Conservation (phyloP, 345 rosid species). For the Hibiscus mutabilis region DNA sequence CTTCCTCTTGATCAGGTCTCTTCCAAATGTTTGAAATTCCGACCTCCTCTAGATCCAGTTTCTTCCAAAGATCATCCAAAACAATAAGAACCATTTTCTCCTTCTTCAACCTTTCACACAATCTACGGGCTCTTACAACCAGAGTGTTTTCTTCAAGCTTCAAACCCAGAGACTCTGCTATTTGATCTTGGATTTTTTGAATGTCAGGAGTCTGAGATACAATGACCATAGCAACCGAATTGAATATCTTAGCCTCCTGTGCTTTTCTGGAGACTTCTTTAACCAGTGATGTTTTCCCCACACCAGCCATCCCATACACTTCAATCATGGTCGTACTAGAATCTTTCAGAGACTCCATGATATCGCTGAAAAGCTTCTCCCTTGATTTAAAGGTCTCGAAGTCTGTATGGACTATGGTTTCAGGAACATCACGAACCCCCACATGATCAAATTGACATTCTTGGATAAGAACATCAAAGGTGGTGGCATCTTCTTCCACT, state of each 20-base stretch:
- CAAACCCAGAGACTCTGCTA: too few relatives aligned
- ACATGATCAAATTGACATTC: neutral
- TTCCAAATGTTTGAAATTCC: neutral
- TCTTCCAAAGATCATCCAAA: neutral
- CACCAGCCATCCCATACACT: slow-evolving; percentile 16
- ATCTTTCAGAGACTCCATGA: neutral
- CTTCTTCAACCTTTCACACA: too few relatives aligned
- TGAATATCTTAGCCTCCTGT: neutral
- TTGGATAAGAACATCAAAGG: neutral
- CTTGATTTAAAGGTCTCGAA: slow-evolving; percentile 4
- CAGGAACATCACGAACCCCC: neutral
- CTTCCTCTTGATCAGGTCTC: neutral
- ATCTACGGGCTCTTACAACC: too few relatives aligned
- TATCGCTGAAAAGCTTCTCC: neutral
- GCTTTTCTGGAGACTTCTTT: neutral
- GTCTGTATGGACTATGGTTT: neutral
- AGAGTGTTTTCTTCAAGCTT: too few relatives aligned
- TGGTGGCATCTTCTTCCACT: neutral
- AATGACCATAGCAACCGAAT: too few relatives aligned
- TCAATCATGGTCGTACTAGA: slow-evolving; percentile 4
- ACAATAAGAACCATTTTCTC: neutral
- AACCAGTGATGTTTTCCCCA: slow-evolving; percentile 19
- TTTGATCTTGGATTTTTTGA: too few relatives aligned
- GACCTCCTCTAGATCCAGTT: too few relatives aligned
- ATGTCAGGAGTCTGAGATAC: too few relatives aligned